Percentiles rank a stretch among this genome's conserved stretches.
Conservation (phyloP, 768 basidiomycete species). For the Leucocoprinus birnbaumii region DNA sequence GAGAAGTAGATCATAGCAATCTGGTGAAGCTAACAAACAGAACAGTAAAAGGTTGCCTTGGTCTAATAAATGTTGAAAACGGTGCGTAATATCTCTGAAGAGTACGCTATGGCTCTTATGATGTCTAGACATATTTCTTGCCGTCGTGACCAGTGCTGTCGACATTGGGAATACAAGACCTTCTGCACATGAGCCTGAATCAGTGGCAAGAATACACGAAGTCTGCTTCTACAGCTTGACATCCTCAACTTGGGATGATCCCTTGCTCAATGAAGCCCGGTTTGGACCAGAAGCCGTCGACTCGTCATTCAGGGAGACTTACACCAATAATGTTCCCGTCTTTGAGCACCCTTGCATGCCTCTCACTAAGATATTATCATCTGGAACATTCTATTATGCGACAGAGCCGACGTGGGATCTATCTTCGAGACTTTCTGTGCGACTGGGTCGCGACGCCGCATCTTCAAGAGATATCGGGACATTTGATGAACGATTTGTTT, state of each 20-base stretch:
- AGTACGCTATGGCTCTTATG: background rate
- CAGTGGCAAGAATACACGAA: constrained; percentile 80
- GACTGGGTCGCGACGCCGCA: constrained; percentile 52
- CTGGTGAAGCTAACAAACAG: constrained; percentile 69
- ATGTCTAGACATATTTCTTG: constrained; percentile 78
- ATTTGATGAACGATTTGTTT: constrained; percentile 89
- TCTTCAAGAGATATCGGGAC: constrained; percentile 44
- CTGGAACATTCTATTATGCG: constrained; percentile 93
- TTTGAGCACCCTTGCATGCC: constrained; percentile 91
- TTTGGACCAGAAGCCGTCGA: constrained; percentile 59
- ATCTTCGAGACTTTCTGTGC: constrained; percentile 74
- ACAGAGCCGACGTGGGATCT: constrained; percentile 84
- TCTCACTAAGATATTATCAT: constrained; percentile 86
- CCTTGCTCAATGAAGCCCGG: constrained; percentile 47
- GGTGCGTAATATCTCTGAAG: constrained; percentile 39
- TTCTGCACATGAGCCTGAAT: constrained; percentile 54
- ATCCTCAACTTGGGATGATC: constrained; percentile 82
- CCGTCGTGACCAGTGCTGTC: constrained; percentile 72
- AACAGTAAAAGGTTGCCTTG: constrained; percentile 79
- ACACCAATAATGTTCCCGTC: constrained; percentile 41
- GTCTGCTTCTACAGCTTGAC: constrained; percentile 89
- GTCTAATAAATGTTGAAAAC: constrained; percentile 71
- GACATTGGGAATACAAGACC: constrained; percentile 73
- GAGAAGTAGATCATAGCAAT: constrained; percentile 65
- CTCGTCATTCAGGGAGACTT: constrained; percentile 42